Conservation (phyloP, 2,329 filamentous ascomycete genomes). For the Diaporthe sp. region DNA sequence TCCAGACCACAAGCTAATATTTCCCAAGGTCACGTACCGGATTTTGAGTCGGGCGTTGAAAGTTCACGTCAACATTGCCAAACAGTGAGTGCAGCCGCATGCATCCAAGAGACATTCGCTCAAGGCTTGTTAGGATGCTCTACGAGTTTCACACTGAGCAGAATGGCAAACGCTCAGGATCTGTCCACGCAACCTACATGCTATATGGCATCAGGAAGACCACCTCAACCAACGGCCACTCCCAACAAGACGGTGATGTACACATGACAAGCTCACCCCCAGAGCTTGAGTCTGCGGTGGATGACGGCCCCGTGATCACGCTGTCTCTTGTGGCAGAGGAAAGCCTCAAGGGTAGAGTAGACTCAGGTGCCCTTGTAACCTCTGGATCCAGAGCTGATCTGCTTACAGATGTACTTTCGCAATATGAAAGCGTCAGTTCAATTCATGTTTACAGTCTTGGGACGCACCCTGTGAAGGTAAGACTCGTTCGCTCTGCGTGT, state of each 20-base stretch:
- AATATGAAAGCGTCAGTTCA: slow-evolving; percentile 80
- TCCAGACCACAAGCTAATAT: slow-evolving; percentile 26
- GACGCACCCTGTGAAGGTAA: slow-evolving; percentile 74
- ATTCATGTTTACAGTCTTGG: slow-evolving; percentile 92
- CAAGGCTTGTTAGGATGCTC: slow-evolving; percentile 73
- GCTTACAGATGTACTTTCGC: slow-evolving; percentile 70
- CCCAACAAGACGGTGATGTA: slow-evolving; percentile 71
- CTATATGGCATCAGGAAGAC: slow-evolving; percentile 76
- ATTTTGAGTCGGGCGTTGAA: slow-evolving; percentile 84
- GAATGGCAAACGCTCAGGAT: slow-evolving; percentile 79
- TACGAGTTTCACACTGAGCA: slow-evolving; percentile 87
- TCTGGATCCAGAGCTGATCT: slow-evolving; percentile 38
- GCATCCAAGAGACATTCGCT: neutral
- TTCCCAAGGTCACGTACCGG: slow-evolving; percentile 85
- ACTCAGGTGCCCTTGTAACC: neutral
- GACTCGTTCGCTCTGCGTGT: slow-evolving; percentile 1
- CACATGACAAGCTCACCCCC: slow-evolving; percentile 77
- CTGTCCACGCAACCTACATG: slow-evolving; percentile 93
- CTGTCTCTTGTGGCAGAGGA: slow-evolving; percentile 80
- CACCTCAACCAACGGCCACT: slow-evolving; percentile 44
- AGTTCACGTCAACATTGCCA: slow-evolving; percentile 88
- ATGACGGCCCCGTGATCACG: slow-evolving; percentile 66
- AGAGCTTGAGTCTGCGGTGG: slow-evolving; percentile 62
- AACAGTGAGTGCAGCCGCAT: slow-evolving; percentile 73
- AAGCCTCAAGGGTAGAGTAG: slow-evolving; percentile 71